phyloP scores from a whole-genome alignment of 116 monocot species.

The Trichopus zeylanicus region DNA sequence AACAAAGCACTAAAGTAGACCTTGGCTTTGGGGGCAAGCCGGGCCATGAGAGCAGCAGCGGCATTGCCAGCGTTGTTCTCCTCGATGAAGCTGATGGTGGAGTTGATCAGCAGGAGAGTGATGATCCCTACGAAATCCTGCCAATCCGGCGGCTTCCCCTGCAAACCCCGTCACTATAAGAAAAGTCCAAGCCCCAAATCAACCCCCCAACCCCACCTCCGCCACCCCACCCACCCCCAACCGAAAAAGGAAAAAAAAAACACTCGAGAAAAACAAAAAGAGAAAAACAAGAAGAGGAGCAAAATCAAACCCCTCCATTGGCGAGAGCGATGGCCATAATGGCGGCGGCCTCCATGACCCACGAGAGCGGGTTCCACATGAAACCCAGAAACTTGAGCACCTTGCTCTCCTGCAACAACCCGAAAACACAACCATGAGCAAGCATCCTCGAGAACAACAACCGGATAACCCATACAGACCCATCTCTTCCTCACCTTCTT shows the following conservation, averaged over 20 bases:
- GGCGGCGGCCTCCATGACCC: constrained; percentile 99
- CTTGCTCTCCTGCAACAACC: constrained; percentile 72
- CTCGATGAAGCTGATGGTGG: constrained; percentile 94
- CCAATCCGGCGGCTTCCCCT: constrained; percentile 99
- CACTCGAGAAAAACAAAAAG: neutral
- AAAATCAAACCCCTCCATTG: constrained; percentile 82
- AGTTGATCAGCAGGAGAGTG: constrained; percentile 83
- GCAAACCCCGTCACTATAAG: neutral
- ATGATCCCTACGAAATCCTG: constrained; percentile 97
- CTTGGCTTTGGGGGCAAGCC: constrained; percentile 95
- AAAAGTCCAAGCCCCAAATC: too few species aligned
- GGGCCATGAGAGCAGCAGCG: constrained; percentile 94
- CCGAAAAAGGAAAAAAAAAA: neutral
- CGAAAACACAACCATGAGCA: neutral
- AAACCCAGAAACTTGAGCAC: constrained; percentile 86
- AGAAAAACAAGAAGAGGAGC: neutral
- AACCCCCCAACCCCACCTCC: too few species aligned
- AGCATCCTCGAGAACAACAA: too few species aligned
- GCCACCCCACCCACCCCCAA: too few species aligned
- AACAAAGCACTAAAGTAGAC: constrained; percentile 13
- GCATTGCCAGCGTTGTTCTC: constrained; percentile 99
- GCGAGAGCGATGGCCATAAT: constrained; percentile 99
- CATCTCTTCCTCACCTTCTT: constrained; percentile 45
- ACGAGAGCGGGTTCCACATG: constrained; percentile 99
- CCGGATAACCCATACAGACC: neutral